Evolutionary conservation across 331 rosid genomes (phyloP).

Genomic region (Pyrus hybrid): DNA sequence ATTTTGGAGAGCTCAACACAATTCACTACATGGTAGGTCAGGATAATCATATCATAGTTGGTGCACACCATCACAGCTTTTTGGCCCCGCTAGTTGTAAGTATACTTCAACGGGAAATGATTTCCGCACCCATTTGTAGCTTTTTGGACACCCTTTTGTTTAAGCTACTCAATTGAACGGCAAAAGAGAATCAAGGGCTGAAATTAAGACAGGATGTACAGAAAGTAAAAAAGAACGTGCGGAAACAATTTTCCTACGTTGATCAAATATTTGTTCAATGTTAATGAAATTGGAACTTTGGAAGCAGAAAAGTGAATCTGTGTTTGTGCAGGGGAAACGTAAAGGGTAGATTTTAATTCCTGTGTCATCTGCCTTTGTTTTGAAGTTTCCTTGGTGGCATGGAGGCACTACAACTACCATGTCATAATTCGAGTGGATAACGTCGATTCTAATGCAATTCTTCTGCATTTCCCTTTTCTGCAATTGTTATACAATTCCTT

Average conservation of each 20-base stretch:
- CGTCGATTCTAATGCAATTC: not conserved
- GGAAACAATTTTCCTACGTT: too few relatives aligned
- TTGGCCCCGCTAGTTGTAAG: too few relatives aligned
- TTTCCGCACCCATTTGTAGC: too few relatives aligned
- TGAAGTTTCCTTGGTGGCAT: slow-evolving; percentile 3
- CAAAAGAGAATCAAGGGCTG: too few relatives aligned
- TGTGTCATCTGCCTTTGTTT: not conserved
- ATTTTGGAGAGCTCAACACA: not conserved
- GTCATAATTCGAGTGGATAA: not conserved
- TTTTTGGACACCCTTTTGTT: too few relatives aligned
- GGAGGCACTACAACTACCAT: not conserved
- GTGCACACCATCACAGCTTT: too few relatives aligned
- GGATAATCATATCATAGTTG: not conserved
- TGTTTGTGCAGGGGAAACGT: not conserved
- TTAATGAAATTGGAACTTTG: not conserved
- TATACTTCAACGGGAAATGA: too few relatives aligned
- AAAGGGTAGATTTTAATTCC: not conserved
- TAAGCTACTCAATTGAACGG: too few relatives aligned
- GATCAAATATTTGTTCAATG: not conserved
- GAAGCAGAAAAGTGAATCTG: not conserved
- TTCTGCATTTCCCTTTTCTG: not conserved
- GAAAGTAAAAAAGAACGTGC: too few relatives aligned
- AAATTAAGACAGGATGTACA: too few relatives aligned
- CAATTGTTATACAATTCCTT: too few relatives aligned
- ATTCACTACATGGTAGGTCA: slow-evolving; percentile 3